Conservation (phyloP, 2,329 filamentous ascomycete species). For the Monosporascus sp. region DNA sequence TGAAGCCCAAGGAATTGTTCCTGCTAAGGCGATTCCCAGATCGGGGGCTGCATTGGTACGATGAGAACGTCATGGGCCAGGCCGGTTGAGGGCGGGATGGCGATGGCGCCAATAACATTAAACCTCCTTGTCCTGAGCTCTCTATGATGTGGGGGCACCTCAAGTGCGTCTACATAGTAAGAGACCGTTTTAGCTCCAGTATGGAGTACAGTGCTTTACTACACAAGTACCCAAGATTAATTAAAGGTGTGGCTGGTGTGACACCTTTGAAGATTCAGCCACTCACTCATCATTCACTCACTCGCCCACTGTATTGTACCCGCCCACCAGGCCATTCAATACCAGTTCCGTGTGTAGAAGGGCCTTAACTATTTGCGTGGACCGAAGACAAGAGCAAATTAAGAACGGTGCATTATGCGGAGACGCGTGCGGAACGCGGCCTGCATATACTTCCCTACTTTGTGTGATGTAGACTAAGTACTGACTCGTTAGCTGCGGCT, state of each 20-base stretch:
- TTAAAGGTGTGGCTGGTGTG: not conserved
- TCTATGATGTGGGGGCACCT: not conserved
- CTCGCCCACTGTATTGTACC: too few relatives aligned
- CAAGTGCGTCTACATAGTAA: not conserved
- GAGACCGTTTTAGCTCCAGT: too few relatives aligned
- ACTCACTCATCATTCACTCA: not conserved
- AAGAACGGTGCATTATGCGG: too few relatives aligned
- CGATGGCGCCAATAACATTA: not conserved
- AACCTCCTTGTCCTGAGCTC: not conserved
- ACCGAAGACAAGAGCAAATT: too few relatives aligned
- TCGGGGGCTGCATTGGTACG: not conserved
- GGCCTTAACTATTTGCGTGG: too few relatives aligned
- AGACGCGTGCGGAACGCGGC: too few relatives aligned
- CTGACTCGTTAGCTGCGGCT: too few relatives aligned
- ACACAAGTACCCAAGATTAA: not conserved
- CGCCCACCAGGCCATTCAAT: too few relatives aligned
- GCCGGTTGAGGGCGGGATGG: not conserved
- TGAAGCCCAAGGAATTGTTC: not conserved
- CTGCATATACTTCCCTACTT: too few relatives aligned
- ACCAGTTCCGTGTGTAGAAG: too few relatives aligned
- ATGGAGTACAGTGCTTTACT: too few relatives aligned
- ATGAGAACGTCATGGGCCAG: not conserved
- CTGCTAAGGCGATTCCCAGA: not conserved
- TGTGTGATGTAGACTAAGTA: too few relatives aligned
- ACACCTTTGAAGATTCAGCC: not conserved